Evolutionary conservation across 768 basidiomycete species (phyloP), one percentile per base, ranked within the genome.

Genomic region (Termitomyces heimii): DNA sequence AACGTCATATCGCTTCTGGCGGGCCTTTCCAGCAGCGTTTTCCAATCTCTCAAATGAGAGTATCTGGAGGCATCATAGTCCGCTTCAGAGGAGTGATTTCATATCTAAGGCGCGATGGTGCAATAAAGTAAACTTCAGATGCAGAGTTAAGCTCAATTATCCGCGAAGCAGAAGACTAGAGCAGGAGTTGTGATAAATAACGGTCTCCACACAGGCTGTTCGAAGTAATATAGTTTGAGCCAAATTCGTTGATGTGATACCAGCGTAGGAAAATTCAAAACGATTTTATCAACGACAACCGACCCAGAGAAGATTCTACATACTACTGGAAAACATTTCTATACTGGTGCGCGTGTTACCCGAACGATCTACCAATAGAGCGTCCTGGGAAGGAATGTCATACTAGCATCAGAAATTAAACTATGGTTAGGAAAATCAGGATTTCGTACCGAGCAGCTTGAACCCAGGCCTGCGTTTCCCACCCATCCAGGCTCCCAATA

Each of bases 401-500:
- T 28, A 22, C 20, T 43, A 43, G 42, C 13, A 57, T 59, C 26
- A 57, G 35, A 46, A 9, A 40, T 24, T 26, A n/a, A 13, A 7
- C 9, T 31, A 20, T n/a, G 3, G 4, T 22, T 12, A 28, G 28
- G 3, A 40, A 22, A 46, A 8, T 40, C 1, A 31, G 44, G 13
- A 54, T 28, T 9, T 62, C 70, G 56, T 67, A 77, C 77, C 42
- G 73, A 58, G 47, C 77, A 78, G 29, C 67, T 66, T 42, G 77
- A 78, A 26, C 77, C 77, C 48, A 78, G 60, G 26, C 67, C 72
- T 14, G 81, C 82, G 58, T 76, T 83, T 3, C 82, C 82, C 48
- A 85, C 73, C 84, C 84, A 86, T 46, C 74, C 82, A 22, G 84
- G 84, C 61, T 86, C 83, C 84, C 84, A 86, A 63, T 85, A 85